Conservation (phyloP, 2,329 filamentous ascomycete species). For the Aspergillus arachidicola region DNA sequence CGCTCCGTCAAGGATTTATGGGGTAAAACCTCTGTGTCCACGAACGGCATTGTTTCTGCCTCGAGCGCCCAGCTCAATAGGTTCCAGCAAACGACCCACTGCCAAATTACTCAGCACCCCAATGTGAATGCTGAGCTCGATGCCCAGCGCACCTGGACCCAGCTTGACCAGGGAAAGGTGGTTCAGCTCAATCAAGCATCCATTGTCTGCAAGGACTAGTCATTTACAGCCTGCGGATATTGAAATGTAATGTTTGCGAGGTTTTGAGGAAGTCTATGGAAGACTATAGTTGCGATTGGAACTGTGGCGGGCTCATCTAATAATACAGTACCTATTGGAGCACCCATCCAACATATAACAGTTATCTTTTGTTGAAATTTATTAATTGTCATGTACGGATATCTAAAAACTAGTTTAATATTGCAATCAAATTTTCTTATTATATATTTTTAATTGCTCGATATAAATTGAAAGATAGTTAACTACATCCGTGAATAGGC, state of each 20-base stretch:
- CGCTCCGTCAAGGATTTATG: not conserved
- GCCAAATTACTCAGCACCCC: not conserved
- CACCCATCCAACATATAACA: no score
- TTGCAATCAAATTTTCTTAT: no score
- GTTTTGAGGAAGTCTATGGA: no score
- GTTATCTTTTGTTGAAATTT: no score
- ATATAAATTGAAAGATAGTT: no score
- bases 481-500: no score
- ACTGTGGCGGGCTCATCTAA: no score
- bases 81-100: not conserved
- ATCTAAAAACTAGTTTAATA: no score
- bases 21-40: not conserved
- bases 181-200: fast-evolving
- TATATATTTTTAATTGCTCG: no score
- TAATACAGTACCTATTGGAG: no score
- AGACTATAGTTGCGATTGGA: no score
- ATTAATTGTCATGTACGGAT: no score
- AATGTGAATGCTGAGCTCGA: not conserved
- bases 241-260: not conserved
- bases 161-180: not conserved
- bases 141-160: not conserved
- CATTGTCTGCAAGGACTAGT: not conserved
- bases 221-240: not conserved
- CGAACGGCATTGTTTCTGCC: not conserved
- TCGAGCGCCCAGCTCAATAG: not conserved